Evolutionary conservation across 2,329 filamentous ascomycete species (phyloP), one percentile per base, ranked within the genome.

Genomic region (Metarhizium album): DNA sequence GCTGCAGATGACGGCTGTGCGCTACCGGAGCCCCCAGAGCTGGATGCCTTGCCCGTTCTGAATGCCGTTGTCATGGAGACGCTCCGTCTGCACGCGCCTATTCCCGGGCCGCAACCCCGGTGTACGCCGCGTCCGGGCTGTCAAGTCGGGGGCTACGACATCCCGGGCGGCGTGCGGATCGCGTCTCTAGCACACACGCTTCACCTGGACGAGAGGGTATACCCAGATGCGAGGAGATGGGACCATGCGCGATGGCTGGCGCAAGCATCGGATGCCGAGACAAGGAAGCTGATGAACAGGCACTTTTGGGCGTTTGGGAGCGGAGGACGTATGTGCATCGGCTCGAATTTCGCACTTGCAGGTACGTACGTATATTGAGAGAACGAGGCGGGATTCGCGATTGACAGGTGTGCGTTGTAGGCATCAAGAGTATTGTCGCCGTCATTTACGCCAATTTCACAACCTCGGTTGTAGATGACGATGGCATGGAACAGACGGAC

Each of bases 221-320:
- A 78, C 53, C 67, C 70, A 0, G 64, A 75, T 0, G 69, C 80
- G 0, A 68, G 74, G 45, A 64, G 54, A 27, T 83, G 77, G 70
- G 67, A 78, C 46, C 67, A 72, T 24, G 67, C 59, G 2, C 67
- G 79, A 8, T 82, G 78, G 77, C 67, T 87, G 1, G 51, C 58
- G 55, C 51, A 2, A 14, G 45, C 2, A 3, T n/a, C 64, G 64
- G 71, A 60, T 13, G 49, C 62, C 45, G 64, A 68, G 22, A 67
- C 45, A 31, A 67, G 55, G 38, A 68, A 69, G 38, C 27, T 27
- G 33, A 71, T 75, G 59, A 74, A 76, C 48, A 71, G 75, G 2
- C 77, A 78, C 16, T 86, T 83, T 55, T 80, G 82, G 70, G 82
- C 83, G 0, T 87, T 87, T 61, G 80, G 83, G 1, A 83, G 78